Evolutionary conservation across 177 flowering plant species (phyloP).

Genomic region (Vitis hybrid): DNA sequence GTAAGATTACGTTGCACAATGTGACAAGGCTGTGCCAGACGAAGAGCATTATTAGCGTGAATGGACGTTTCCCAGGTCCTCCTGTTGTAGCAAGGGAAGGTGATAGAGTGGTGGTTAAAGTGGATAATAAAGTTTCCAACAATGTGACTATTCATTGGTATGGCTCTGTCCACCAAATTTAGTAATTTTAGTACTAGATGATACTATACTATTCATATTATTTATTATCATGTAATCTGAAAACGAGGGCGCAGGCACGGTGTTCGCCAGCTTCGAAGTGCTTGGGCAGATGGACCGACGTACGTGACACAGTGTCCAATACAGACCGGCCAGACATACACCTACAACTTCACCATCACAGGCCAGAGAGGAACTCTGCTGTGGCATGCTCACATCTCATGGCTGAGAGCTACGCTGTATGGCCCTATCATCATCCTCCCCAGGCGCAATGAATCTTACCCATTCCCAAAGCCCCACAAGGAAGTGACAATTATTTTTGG

Average conservation of each 20-base stretch:
- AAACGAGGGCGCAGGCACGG: constrained; percentile 48
- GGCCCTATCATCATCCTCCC: constrained; percentile 63
- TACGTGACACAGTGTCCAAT: constrained; percentile 65
- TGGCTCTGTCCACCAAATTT: background rate
- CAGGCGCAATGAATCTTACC: constrained; percentile 39
- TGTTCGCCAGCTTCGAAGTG: constrained; percentile 41
- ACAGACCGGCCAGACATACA: constrained; percentile 44
- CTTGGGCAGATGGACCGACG: constrained; percentile 70
- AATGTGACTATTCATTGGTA: constrained; percentile 60
- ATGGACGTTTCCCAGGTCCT: constrained; percentile 59
- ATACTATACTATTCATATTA: too few relatives aligned
- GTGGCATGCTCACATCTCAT: constrained; percentile 61
- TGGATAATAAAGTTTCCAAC: constrained; percentile 45
- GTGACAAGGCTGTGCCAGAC: constrained; percentile 50
- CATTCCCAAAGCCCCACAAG: constrained; percentile 50
- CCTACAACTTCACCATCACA: constrained; percentile 51
- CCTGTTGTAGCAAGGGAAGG: constrained; percentile 51
- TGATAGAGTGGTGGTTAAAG: constrained; percentile 49
- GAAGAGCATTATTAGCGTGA: constrained; percentile 41
- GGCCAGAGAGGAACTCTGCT: constrained; percentile 59
- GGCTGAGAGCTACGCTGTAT: constrained; percentile 50
- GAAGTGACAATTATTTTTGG: constrained; percentile 52
- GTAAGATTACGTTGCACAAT: constrained; percentile 36
- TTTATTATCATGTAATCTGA: too few relatives aligned
- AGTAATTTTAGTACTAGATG: too few relatives aligned